phyloP scores from a whole-genome alignment of 805 yeast genomes.

The Deakozyma indianensis region DNA sequence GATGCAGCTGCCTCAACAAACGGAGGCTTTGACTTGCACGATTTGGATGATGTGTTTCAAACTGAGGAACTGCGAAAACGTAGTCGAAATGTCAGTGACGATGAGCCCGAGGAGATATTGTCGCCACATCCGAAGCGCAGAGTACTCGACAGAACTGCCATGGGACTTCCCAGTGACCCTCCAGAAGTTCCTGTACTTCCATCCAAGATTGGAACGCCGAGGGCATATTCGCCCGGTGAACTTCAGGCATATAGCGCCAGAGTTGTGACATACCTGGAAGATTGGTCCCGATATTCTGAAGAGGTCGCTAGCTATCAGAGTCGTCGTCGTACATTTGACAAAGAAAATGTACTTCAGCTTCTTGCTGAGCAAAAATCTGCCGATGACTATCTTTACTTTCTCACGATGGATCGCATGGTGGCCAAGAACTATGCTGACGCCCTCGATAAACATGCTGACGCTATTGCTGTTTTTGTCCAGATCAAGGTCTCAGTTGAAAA shows the following conservation, averaged over 20 bases:
- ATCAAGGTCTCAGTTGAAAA: neutral
- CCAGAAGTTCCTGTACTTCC: neutral
- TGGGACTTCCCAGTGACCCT: too few species aligned
- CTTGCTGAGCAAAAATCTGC: neutral
- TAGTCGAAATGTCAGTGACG: neutral
- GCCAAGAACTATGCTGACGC: neutral
- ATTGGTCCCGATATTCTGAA: neutral
- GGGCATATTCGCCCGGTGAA: neutral
- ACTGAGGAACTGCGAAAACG: neutral
- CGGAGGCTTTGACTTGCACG: neutral
- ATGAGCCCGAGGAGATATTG: neutral
- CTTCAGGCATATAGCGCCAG: neutral
- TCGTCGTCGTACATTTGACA: neutral
- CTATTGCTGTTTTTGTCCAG: neutral
- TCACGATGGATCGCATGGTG: neutral
- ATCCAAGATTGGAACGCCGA: too few species aligned
- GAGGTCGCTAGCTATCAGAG: neutral
- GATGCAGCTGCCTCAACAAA: too few species aligned
- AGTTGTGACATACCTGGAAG: neutral
- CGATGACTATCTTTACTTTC: neutral
- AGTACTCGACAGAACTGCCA: too few species aligned
- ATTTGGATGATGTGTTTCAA: neutral
- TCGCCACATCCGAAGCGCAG: neutral
- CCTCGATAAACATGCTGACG: neutral
- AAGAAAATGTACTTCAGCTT: neutral